phyloP scores from a whole-genome alignment of 2,329 filamentous ascomycete species.

The Mollisia scopiformis region DNA sequence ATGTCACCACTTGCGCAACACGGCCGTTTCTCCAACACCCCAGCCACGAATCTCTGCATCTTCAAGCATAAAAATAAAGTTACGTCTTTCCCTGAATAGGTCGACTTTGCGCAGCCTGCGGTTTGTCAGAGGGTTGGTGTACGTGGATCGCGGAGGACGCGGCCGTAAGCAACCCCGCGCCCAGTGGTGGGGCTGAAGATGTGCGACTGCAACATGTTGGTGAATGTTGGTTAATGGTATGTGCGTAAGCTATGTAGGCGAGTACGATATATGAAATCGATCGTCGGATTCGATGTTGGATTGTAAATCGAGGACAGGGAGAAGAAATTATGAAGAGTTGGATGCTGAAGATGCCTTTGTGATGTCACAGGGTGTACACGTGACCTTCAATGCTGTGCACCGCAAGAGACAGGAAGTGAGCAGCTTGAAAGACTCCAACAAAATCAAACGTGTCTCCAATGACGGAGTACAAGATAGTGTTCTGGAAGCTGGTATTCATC shows the following conservation, averaged over 20 bases:
- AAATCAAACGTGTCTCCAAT: no score
- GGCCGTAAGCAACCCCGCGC: background rate
- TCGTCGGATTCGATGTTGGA: background rate
- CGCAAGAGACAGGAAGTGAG: no score
- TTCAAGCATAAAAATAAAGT: background rate
- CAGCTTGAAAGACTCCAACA: no score
- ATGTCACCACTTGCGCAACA: background rate
- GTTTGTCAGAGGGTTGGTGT: background rate
- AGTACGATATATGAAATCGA: background rate
- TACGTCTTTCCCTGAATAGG: background rate
- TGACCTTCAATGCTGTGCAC: no score
- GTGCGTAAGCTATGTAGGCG: no score
- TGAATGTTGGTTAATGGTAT: no score
- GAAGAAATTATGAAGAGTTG: no score
- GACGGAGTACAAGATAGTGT: no score
- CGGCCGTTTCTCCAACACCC: background rate
- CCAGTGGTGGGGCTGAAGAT: background rate
- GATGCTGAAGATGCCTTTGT: no score
- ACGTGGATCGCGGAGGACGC: background rate
- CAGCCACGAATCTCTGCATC: background rate
- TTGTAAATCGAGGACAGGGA: background rate
- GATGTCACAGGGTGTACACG: background rate
- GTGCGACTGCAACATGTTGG: no score
- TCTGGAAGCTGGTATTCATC: no score
- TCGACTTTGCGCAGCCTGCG: background rate